Conservation (phyloP, 2,329 filamentous ascomycete species). For the Penicillium freii region DNA sequence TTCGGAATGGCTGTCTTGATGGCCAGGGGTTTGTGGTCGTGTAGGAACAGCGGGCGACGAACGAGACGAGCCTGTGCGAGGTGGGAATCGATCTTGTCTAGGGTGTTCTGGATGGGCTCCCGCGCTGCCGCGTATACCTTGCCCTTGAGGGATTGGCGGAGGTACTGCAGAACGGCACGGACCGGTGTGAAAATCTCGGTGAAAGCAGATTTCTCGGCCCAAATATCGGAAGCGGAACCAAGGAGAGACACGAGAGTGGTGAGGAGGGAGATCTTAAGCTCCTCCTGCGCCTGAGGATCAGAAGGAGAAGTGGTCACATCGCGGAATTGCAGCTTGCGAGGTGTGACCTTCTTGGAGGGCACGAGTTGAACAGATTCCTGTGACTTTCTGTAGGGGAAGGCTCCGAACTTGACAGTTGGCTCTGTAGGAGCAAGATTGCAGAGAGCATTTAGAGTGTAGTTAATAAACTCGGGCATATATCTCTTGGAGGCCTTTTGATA, state of each 20-base stretch:
- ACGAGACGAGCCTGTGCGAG: conserved; percentile 61
- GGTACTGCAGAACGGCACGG: conserved; percentile 57
- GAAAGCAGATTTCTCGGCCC: conserved; percentile 72
- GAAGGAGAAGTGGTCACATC: conserved; percentile 48
- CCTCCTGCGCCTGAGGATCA: conserved; percentile 32
- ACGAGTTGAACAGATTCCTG: conserved; percentile 52
- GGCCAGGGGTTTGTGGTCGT: conserved; percentile 82
- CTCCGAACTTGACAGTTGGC: conserved; percentile 48
- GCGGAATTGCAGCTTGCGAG: conserved; percentile 58
- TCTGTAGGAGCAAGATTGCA: conserved; percentile 62
- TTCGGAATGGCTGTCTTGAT: conserved; percentile 89
- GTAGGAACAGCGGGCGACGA: conserved; percentile 79
- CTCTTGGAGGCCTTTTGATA: conserved; percentile 82
- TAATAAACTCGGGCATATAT: conserved; percentile 84
- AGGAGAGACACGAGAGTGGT: conserved; percentile 65
- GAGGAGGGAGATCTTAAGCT: conserved; percentile 60
- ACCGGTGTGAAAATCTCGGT: conserved; percentile 72
- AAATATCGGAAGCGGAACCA: conserved; percentile 67
- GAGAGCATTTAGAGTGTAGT: conserved; percentile 75
- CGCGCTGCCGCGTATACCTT: conserved; percentile 48
- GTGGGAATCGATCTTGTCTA: conserved; percentile 40
- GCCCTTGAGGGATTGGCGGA: conserved; percentile 55
- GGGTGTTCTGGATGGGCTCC: conserved; percentile 30
- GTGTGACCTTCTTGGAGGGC: conserved; percentile 29
- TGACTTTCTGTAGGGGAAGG: conserved; percentile 62